Evolutionary conservation across 73 alveolate species (phyloP).

Genomic region (Blepharisma japonicum): DNA sequence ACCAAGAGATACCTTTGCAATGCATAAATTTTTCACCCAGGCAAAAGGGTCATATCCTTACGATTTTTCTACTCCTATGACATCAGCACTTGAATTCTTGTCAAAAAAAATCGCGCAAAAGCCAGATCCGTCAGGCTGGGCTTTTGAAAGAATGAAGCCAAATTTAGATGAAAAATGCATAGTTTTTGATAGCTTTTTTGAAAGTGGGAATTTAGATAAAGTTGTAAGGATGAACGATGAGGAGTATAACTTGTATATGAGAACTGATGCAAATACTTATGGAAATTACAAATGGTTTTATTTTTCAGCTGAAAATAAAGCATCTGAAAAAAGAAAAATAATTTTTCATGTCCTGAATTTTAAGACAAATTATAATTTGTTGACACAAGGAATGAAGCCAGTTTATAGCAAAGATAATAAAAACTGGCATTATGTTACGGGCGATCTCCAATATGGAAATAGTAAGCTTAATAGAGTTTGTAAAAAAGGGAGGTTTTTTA

Average conservation of each 20-base stretch:
- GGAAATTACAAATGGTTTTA: constrained; percentile 41
- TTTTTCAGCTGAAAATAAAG: constrained; percentile 32
- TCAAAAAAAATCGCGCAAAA: no score
- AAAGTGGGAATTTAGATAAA: constrained; percentile 42
- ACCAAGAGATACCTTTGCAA: not conserved
- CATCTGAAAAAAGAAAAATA: not conserved
- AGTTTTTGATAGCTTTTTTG: constrained; percentile 27
- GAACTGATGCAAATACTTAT: constrained; percentile 37
- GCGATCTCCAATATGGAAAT: not conserved
- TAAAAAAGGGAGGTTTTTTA: not conserved
- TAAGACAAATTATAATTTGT: constrained; percentile 19
- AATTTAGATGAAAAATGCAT: not conserved
- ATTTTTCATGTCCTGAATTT: constrained; percentile 40
- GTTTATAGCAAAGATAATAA: not conserved
- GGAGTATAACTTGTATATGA: constrained; percentile 38
- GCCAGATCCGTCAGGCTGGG: no score
- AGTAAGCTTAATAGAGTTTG: not conserved
- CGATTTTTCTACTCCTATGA: no score
- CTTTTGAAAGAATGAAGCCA: not conserved
- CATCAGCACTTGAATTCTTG: no score
- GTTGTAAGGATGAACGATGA: constrained; percentile 27
- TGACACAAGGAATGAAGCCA: constrained; percentile 17
- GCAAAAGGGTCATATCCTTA: not conserved
- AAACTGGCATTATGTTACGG: not conserved
- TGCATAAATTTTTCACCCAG: not conserved